phyloP scores from a whole-genome alignment of 1,139 yeast genomes.

The Ashbya aceris region DNA sequence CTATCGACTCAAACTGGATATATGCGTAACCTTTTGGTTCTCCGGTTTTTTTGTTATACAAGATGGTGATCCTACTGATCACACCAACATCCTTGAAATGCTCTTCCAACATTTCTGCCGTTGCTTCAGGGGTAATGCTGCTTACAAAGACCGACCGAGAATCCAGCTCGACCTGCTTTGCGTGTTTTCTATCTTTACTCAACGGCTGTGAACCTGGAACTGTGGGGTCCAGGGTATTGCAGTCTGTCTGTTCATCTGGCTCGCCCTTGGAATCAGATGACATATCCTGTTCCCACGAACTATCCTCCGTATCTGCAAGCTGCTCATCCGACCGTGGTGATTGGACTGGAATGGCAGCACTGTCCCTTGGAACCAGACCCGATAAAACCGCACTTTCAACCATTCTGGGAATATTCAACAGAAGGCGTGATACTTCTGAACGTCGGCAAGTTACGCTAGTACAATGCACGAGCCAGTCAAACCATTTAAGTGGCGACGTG shows the following conservation, averaged over 20 bases:
- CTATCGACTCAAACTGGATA: constrained; percentile 48
- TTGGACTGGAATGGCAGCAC: too few relatives aligned
- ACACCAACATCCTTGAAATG: constrained; percentile 68
- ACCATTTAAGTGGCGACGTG: too few relatives aligned
- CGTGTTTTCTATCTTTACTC: constrained; percentile 2
- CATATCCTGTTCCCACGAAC: too few relatives aligned
- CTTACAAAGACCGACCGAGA: constrained; percentile 80
- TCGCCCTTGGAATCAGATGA: too few relatives aligned
- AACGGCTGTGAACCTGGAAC: neutral
- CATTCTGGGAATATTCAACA: too few relatives aligned
- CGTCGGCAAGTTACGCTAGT: too few relatives aligned
- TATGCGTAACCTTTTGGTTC: constrained; percentile 65
- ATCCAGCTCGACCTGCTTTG: constrained; percentile 46
- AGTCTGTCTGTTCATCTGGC: neutral
- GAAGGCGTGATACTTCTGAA: too few relatives aligned
- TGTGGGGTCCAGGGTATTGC: neutral
- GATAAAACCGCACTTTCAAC: too few relatives aligned
- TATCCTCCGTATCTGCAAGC: too few relatives aligned
- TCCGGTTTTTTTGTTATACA: constrained; percentile 37
- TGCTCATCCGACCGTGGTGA: too few relatives aligned
- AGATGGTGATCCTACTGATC: constrained; percentile 74
- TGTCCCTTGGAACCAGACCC: too few relatives aligned
- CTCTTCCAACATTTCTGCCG: constrained; percentile 75
- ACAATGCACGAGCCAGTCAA: too few relatives aligned
- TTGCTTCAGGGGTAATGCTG: constrained; percentile 70